Conservation (phyloP, 306 rosid species). For the Calophaca sinica region DNA sequence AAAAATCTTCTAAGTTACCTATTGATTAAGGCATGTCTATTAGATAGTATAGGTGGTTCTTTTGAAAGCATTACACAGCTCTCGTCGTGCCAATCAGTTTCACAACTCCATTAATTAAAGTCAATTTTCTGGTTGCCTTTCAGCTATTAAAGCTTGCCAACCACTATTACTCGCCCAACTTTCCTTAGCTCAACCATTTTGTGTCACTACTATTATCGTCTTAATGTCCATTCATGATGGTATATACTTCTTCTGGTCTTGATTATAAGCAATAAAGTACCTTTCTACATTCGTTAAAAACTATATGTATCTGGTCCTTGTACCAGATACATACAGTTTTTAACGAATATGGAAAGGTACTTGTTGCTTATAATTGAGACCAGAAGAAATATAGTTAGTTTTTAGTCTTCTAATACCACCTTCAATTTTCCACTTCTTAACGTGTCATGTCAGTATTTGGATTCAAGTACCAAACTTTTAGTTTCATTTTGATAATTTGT, state of each 20-base stretch:
- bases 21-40: neutral
- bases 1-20: neutral
- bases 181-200: conserved; percentile 47
- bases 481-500: neutral
- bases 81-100: conserved; percentile 20
- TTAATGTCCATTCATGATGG: neutral
- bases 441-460: neutral
- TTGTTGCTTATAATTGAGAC: too few species aligned
- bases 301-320: too few species aligned
- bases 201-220: conserved; percentile 7
- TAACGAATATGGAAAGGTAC: too few species aligned
- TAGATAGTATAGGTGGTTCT: neutral
- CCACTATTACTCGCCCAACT: conserved; percentile 35
- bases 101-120: conserved; percentile 44
- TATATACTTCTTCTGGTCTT: too few species aligned
- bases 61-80: neutral
- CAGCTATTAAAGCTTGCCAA: conserved; percentile 44
- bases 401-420: too few species aligned
- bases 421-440: neutral
- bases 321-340: too few species aligned
- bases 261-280: too few species aligned
- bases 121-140: conserved; percentile 41
- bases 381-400: too few species aligned
- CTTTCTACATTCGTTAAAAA: too few species aligned
- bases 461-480: neutral